Evolutionary conservation across 2,329 filamentous ascomycete genomes (phyloP).

Genomic region (Dendryphion nanum): DNA sequence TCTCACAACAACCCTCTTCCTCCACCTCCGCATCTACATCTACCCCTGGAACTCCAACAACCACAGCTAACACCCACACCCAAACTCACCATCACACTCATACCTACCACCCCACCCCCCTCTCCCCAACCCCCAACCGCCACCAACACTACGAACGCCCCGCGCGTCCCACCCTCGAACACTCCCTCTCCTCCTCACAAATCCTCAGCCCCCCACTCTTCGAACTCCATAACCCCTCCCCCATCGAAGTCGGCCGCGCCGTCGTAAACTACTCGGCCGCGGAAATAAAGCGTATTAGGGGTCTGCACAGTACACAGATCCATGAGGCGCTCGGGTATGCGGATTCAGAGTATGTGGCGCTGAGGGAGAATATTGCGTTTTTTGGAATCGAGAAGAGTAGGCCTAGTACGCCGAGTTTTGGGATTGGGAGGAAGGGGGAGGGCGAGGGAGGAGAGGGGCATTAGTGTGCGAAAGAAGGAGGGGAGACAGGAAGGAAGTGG

Average conservation of each 20-base stretch:
- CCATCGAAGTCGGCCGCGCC: constrained; percentile 76
- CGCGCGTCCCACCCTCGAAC: constrained; percentile 5
- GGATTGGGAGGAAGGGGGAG: too few relatives aligned
- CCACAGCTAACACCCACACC: background rate
- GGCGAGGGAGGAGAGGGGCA: constrained; percentile 3
- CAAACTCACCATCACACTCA: constrained; percentile 2
- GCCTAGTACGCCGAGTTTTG: constrained; percentile 36
- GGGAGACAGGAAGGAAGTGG: too few relatives aligned
- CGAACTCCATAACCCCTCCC: constrained; percentile 37
- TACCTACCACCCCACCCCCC: constrained; percentile 11
- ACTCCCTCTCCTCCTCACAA: constrained; percentile 13
- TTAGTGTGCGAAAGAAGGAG: too few relatives aligned
- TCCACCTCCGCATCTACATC: background rate
- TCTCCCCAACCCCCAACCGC: constrained; percentile 15
- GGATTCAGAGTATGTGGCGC: constrained; percentile 89
- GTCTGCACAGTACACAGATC: constrained; percentile 80
- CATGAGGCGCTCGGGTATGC: constrained; percentile 79
- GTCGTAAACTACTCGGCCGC: constrained; percentile 88
- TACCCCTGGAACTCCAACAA: constrained; percentile 7
- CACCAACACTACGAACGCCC: constrained; percentile 13
- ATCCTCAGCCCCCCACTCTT: constrained; percentile 18
- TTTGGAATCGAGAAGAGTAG: constrained; percentile 47
- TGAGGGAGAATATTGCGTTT: constrained; percentile 84
- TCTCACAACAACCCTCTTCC: constrained; percentile 9
- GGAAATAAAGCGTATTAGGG: constrained; percentile 83